These are phyloP conservation scores for Paxillus involutus DNA, from an alignment of 768 basidiomycete genomes.

Conservation along the genomic window DNA sequence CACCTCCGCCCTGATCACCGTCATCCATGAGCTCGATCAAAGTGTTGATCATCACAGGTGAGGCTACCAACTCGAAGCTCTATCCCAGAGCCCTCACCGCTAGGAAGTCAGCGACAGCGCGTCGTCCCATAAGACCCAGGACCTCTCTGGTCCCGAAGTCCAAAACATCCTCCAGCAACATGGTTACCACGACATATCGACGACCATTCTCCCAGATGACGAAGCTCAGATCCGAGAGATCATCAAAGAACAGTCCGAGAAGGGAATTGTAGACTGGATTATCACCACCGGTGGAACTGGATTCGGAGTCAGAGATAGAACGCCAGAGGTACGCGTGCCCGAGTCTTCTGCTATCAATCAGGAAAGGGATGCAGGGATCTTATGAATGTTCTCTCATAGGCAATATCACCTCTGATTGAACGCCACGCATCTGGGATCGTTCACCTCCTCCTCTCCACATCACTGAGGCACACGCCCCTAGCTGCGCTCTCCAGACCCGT, in stretches of 20 bases:
- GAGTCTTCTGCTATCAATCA: neutral
- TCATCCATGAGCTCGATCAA: constrained; percentile 23
- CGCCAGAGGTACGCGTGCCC: constrained; percentile 65
- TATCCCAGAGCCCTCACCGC: constrained; percentile 2
- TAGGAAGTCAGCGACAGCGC: constrained; percentile 68
- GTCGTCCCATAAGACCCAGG: constrained; percentile 43
- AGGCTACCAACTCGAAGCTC: neutral
- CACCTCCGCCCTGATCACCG: neutral
- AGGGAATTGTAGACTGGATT: constrained; percentile 63
- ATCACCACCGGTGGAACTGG: constrained; percentile 89
- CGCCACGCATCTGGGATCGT: constrained; percentile 71
- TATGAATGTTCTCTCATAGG: constrained; percentile 34
- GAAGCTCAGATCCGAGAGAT: constrained; percentile 44
- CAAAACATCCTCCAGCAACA: constrained; percentile 43
- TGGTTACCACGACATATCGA: constrained; percentile 37
- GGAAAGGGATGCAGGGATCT: neutral
- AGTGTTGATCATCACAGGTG: constrained; percentile 30
- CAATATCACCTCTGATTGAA: constrained; percentile 62
- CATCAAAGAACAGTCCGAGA: constrained; percentile 46
- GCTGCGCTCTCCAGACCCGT: constrained; percentile 84
- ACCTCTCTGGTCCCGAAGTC: constrained; percentile 69
- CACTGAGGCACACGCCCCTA: constrained; percentile 71
- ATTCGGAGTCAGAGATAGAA: constrained; percentile 76
- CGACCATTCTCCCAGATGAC: constrained; percentile 68
- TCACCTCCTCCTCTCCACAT: constrained; percentile 67